Conservation (phyloP, 371 early-diverging fungal genomes). For the Mucor racemosus region DNA sequence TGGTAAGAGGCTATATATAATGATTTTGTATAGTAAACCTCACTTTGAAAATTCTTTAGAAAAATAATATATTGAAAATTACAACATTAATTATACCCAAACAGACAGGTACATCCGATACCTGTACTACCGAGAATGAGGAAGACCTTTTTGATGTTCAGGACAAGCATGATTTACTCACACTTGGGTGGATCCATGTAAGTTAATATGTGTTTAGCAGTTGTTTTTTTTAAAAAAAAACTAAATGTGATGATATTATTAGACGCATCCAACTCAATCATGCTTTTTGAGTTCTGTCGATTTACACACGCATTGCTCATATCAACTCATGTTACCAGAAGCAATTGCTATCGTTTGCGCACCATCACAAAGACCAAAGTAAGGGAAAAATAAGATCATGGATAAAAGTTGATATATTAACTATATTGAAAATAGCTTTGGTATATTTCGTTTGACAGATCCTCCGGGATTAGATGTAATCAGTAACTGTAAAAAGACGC, state of each 20-base stretch:
- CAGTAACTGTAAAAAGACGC: constrained; percentile 68
- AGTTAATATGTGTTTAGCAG: constrained; percentile 13
- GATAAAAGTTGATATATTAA: not conserved
- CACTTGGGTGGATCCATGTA: constrained; percentile 93
- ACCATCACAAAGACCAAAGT: constrained; percentile 76
- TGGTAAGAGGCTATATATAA: constrained; percentile 43
- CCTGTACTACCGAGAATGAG: constrained; percentile 87
- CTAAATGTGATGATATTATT: not conserved
- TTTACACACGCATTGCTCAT: constrained; percentile 91
- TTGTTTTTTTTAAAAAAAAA: not conserved
- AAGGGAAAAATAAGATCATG: constrained; percentile 20
- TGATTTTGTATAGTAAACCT: not conserved
- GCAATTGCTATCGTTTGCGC: constrained; percentile 94
- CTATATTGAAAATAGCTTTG: constrained; percentile 55
- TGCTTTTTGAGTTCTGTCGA: constrained; percentile 94
- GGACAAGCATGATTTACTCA: constrained; percentile 76
- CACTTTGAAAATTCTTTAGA: constrained; percentile 30
- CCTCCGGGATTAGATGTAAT: constrained; percentile 87
- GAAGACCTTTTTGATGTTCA: constrained; percentile 84
- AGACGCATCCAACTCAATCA: constrained; percentile 93
- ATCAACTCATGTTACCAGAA: constrained; percentile 92
- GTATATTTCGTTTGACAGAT: constrained; percentile 88
- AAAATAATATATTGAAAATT: constrained; percentile 69
- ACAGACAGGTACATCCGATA: constrained; percentile 87
- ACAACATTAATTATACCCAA: constrained; percentile 90